These are phyloP conservation scores for Cystofilobasidium capitatum DNA, from an alignment of 768 basidiomycete genomes.

Conservation along the genomic window DNA sequence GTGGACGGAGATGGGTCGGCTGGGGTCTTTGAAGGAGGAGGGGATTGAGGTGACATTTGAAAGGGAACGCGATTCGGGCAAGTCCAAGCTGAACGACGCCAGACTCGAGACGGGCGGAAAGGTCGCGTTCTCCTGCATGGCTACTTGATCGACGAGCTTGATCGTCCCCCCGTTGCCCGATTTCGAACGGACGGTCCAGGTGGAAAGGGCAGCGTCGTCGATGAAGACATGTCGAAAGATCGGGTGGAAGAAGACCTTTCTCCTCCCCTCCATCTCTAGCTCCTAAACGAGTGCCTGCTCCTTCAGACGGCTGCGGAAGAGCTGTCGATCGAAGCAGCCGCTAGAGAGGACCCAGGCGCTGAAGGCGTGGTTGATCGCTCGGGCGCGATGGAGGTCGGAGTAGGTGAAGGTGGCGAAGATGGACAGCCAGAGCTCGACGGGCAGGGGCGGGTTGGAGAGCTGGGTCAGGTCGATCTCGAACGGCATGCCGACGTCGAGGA, in stretches of 20 bases:
- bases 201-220: neutral
- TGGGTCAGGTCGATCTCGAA: neutral
- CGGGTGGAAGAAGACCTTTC: neutral
- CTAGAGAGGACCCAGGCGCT: neutral
- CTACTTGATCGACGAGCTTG: neutral
- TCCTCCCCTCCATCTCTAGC: neutral
- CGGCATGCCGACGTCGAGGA: too few relatives aligned
- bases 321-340: neutral
- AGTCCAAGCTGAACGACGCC: neutral
- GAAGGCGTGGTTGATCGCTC: neutral
- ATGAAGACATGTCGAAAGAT: neutral
- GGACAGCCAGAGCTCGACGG: neutral
- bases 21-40: neutral
- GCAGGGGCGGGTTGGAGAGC: neutral
- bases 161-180: neutral
- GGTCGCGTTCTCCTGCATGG: conserved; percentile 1
- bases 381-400: neutral
- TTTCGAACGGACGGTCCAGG: neutral
- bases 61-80: neutral
- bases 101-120: neutral
- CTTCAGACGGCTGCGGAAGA: neutral
- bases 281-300: neutral
- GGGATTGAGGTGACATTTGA: neutral
- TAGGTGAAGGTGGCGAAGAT: neutral
- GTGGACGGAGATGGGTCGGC: neutral